A percentile compares a stretch with the other conserved stretches of the same genome.
These are phyloP conservation scores for Wickerhamiella sergipiensis DNA, from an alignment of 805 yeast genomes.

Conservation along the genomic window DNA sequence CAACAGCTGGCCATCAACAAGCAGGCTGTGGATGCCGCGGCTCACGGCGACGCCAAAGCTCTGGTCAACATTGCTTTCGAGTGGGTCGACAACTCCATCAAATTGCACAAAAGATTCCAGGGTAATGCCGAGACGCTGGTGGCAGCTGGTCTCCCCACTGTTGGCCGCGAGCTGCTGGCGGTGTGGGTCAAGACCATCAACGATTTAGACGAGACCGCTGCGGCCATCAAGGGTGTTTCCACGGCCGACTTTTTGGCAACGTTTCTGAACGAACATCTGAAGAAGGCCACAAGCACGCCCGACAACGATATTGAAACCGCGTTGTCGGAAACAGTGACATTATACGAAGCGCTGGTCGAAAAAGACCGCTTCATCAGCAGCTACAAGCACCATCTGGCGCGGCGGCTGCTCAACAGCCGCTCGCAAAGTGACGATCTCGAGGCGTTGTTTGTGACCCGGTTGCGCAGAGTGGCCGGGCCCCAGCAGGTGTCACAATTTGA, in stretches of 20 bases:
- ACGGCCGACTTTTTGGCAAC: constrained; percentile 10
- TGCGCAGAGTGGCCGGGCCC: constrained; percentile 6
- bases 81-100: constrained; percentile 9
- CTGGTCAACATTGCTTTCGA: constrained; percentile 1
- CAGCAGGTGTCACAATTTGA: constrained; percentile 39
- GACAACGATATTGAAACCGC: constrained; percentile 50
- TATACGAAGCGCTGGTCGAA: constrained; percentile 79
- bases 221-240: neutral
- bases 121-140: neutral
- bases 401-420: constrained; percentile 73
- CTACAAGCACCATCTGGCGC: constrained; percentile 79
- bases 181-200: neutral
- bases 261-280: constrained; percentile 71
- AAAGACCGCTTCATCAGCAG: constrained; percentile 87
- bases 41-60: neutral
- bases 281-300: constrained; percentile 48
- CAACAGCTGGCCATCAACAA: constrained; percentile 4
- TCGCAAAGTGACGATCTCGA: constrained; percentile 75
- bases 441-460: constrained; percentile 44
- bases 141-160: neutral
- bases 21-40: neutral
- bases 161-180: neutral
- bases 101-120: constrained; percentile 4
- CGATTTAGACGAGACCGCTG: neutral
- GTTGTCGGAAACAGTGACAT: constrained; percentile 67